These are phyloP conservation scores for Alloteropsis semialata DNA, from an alignment of 176 grass and related monocot species.

Conservation along the genomic window DNA sequence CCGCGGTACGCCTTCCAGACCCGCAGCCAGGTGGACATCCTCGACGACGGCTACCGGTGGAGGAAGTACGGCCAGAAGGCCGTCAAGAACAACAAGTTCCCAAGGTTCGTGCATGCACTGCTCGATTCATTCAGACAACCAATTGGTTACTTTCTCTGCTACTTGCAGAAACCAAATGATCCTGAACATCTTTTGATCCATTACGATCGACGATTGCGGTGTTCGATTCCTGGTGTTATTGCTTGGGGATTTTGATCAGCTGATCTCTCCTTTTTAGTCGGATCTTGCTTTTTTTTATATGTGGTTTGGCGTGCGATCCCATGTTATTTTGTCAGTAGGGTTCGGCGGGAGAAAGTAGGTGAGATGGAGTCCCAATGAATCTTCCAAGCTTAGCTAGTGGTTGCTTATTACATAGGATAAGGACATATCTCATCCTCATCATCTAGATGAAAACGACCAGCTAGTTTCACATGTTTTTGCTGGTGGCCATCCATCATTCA, in stretches of 20 bases:
- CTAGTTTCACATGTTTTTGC: constrained; percentile 47
- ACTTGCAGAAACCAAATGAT: background rate
- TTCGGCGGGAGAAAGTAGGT: constrained; percentile 37
- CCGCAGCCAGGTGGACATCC: constrained; percentile 86
- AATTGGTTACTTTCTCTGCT: background rate
- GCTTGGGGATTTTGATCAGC: background rate
- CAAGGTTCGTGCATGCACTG: constrained; percentile 34
- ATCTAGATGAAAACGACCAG: constrained; percentile 51
- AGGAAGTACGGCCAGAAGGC: constrained; percentile 96
- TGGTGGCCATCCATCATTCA: constrained; percentile 23
- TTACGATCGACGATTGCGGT: background rate
- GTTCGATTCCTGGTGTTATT: background rate
- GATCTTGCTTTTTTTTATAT: background rate
- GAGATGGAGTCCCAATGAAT: constrained; percentile 48
- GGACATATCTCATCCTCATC: constrained; percentile 39
- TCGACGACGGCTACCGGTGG: constrained; percentile 92
- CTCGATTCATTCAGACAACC: background rate
- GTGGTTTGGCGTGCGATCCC: background rate
- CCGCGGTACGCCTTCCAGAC: constrained; percentile 82
- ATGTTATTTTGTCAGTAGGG: constrained; percentile 8
- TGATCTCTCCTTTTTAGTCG: background rate
- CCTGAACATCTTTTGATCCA: background rate
- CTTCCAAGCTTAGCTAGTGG: constrained; percentile 55
- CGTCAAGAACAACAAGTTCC: constrained; percentile 86
- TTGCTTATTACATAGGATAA: constrained; percentile 40